A percentile compares a stretch with the other conserved stretches of the same genome.
These are phyloP conservation scores for Fraxinus sp. DNA, from an alignment of 305 asterid species.

Conservation along the genomic window DNA sequence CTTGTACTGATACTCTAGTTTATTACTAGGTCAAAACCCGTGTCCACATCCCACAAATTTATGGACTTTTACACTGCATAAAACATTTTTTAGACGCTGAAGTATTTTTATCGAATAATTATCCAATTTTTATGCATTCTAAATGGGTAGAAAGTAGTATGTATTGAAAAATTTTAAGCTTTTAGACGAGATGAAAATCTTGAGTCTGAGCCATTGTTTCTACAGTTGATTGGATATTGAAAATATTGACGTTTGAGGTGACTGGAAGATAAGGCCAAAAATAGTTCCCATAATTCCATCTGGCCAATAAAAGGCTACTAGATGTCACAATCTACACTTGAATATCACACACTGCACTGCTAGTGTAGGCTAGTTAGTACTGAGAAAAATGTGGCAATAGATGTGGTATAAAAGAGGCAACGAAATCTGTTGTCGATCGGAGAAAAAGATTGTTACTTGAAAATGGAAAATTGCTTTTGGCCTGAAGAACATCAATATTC, in stretches of 20 bases:
- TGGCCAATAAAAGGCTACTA: slow-evolving; percentile 40
- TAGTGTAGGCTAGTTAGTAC: background rate
- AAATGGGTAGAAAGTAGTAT: background rate
- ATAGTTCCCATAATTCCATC: slow-evolving; percentile 43
- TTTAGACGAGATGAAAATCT: background rate
- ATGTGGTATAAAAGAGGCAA: slow-evolving; percentile 23
- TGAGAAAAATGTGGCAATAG: slow-evolving; percentile 1
- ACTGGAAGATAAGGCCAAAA: slow-evolving; percentile 51
- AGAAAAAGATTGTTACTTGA: background rate
- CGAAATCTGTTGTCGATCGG: slow-evolving; percentile 12
- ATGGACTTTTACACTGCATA: background rate
- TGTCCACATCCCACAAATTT: background rate
- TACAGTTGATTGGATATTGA: slow-evolving; percentile 19
- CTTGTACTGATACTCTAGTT: background rate
- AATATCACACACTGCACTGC: slow-evolving; percentile 34
- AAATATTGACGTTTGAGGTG: slow-evolving; percentile 35
- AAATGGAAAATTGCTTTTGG: slow-evolving; percentile 51
- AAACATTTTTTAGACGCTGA: background rate
- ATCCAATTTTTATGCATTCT: background rate
- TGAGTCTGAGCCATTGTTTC: background rate
- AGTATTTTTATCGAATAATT: background rate
- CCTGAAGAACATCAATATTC: slow-evolving; percentile 21
- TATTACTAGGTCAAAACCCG: background rate
- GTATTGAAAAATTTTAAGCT: background rate
- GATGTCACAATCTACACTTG: slow-evolving; percentile 44